Evolutionary conservation across 2,329 filamentous ascomycete species (phyloP), one percentile per base, ranked within the genome.

Genomic region (Nothophaeocryptopus gaeumannii): DNA sequence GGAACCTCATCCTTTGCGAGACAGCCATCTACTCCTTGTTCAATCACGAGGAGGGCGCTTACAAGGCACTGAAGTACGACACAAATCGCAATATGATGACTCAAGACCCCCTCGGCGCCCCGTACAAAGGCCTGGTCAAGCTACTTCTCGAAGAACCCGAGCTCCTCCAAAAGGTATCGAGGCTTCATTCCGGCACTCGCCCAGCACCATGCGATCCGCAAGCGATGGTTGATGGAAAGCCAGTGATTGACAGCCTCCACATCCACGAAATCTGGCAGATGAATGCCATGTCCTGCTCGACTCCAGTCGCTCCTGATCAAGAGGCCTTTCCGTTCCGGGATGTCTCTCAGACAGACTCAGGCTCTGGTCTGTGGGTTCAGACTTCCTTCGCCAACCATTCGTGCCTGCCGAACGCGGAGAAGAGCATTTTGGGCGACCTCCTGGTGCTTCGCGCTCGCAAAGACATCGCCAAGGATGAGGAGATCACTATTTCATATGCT

Each of bases 351-450:
- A 32, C 15, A 32, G 40, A 16, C 26, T 26, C 13, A 10, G 51
- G 47, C 2, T 50, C 42, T 29, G 51, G 47, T 5, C 34, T 53
- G 11, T 53, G 51, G 51, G 46, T 38, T 31, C 43, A 33, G 10
- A 35, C 41, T 2, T 37, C 52, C 29, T 51, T 45, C 36, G 38
- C 36, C 48, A 54, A 54, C 26, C 55, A 55, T 34, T 58, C 55
- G 12, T 58, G 55, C 29, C 29, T 47, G 11, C 50, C 52, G 2
- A 55, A 55, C 39, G 50, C 55, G 2, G 44, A 51, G 16, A 52
- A 53, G 39, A 34, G 43, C 36, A 51, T 51, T 39, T 47, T 46
- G 11, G 47, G 46, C 36, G 50, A 54, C 11, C 38, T 53, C 10
- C 33, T 55, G 8, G 49, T 51, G 3, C 14, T 55, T 4, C 43